A percentile compares a stretch with the other conserved stretches of the same genome.
Evolutionary conservation across 139 green algal species (phyloP).

Genomic region (Chlorella sp.): DNA sequence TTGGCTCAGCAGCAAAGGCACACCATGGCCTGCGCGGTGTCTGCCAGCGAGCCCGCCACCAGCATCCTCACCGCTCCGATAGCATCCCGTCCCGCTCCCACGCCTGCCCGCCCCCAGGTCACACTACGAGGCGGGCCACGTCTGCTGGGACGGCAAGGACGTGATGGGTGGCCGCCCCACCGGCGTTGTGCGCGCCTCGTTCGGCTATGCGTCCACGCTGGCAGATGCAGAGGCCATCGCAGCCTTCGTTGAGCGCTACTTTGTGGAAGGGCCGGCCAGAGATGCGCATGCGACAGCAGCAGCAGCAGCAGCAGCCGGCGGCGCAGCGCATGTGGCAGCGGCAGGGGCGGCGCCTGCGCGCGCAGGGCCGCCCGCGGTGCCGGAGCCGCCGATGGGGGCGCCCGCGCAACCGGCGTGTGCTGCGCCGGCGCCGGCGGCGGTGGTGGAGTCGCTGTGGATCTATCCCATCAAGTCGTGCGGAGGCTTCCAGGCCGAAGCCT

Average conservation of each 20-base stretch:
- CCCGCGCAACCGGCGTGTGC: too few species aligned
- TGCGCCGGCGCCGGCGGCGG: background rate
- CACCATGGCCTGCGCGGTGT: background rate
- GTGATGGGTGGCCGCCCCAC: constrained; percentile 69
- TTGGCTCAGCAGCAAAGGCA: background rate
- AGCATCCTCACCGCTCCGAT: too few species aligned
- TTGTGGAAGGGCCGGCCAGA: constrained; percentile 38
- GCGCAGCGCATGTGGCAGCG: constrained; percentile 5
- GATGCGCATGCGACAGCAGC: too few species aligned
- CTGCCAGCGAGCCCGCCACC: too few species aligned
- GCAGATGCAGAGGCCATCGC: constrained; percentile 61
- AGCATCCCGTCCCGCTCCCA: background rate
- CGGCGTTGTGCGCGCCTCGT: constrained; percentile 77
- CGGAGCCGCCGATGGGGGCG: background rate
- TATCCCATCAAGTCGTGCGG: constrained; percentile 93
- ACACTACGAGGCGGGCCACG: constrained; percentile 72
- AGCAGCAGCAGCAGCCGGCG: background rate
- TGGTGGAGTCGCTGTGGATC: constrained; percentile 52
- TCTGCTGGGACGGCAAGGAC: constrained; percentile 88
- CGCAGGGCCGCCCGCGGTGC: background rate
- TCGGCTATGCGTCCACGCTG: constrained; percentile 74
- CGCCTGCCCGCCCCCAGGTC: constrained; percentile 7
- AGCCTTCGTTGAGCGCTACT: constrained; percentile 54
- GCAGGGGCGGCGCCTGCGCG: constrained; percentile 3
- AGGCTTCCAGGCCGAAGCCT: constrained; percentile 29